phyloP scores from a whole-genome alignment of 2,329 filamentous ascomycete genomes.

The Exophiala alcalophila region DNA sequence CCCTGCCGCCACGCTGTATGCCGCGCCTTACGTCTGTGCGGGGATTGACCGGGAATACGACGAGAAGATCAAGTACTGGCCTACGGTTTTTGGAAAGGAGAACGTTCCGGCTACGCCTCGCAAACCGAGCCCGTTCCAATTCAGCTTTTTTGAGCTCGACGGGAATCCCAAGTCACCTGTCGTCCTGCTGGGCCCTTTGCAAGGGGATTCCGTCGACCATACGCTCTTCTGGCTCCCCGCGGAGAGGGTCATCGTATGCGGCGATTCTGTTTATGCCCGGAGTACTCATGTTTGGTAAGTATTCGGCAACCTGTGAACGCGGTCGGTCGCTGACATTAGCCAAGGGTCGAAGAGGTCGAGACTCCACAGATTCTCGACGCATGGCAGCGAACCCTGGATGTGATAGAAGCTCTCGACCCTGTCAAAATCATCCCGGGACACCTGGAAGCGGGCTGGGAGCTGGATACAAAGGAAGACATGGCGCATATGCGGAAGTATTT shows the following conservation, averaged over 20 bases:
- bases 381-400: constrained; percentile 31
- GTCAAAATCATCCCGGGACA: constrained; percentile 23
- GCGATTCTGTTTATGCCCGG: constrained; percentile 35
- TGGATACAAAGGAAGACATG: constrained; percentile 32
- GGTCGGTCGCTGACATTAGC: neutral
- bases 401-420: constrained; percentile 29
- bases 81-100: constrained; percentile 31
- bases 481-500: constrained; percentile 35
- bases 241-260: constrained; percentile 32
- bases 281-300: constrained; percentile 35
- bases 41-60: constrained; percentile 38
- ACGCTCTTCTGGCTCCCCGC: constrained; percentile 35
- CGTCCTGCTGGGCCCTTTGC: constrained; percentile 34
- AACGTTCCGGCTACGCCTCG: constrained; percentile 32
- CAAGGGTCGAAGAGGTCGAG: constrained; percentile 35
- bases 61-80: constrained; percentile 36
- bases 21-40: constrained; percentile 33
- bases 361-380: constrained; percentile 32
- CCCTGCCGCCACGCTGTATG: constrained; percentile 28
- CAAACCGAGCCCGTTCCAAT: constrained; percentile 33
- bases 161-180: constrained; percentile 31
- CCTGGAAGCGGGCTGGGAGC: constrained; percentile 32
- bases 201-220: constrained; percentile 36
- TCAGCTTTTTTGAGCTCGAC: constrained; percentile 34
- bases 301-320: no score